Evolutionary conservation across 140 eudicot genomes (phyloP).

Genomic region (Stevia rebaudiana): DNA sequence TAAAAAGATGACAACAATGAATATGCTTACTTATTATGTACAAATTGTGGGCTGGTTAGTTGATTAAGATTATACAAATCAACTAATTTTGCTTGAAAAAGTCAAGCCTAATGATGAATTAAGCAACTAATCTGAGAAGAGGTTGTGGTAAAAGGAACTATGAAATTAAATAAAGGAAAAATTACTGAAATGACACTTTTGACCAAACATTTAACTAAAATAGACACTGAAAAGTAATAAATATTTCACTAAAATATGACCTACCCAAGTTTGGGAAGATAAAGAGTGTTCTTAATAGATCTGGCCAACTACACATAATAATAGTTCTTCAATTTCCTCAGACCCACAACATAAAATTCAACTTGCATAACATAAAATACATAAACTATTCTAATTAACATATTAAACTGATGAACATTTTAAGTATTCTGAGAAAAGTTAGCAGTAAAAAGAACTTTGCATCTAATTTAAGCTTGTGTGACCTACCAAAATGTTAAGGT

Average conservation of each 20-base stretch:
- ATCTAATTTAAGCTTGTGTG: neutral
- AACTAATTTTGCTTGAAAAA: neutral
- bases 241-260: neutral
- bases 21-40: constrained; percentile 1
- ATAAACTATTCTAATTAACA: neutral
- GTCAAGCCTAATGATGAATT: constrained; percentile 1
- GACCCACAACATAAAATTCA: neutral
- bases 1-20: neutral
- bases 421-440: neutral
- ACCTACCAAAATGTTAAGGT: constrained; percentile 58
- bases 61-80: neutral
- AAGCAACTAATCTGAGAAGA: neutral
- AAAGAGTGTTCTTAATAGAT: neutral
- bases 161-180: neutral
- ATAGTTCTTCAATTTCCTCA: neutral
- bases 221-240: neutral
- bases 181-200: too few relatives aligned
- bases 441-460: neutral
- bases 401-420: neutral
- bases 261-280: neutral
- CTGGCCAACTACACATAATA: neutral
- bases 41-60: constrained; percentile 6
- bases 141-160: neutral
- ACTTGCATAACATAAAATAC: neutral
- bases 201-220: neutral